Evolutionary conservation across 2,329 filamentous ascomycete genomes (phyloP), one percentile per base, ranked within the genome.

Genomic region (Hortaea werneckii): DNA sequence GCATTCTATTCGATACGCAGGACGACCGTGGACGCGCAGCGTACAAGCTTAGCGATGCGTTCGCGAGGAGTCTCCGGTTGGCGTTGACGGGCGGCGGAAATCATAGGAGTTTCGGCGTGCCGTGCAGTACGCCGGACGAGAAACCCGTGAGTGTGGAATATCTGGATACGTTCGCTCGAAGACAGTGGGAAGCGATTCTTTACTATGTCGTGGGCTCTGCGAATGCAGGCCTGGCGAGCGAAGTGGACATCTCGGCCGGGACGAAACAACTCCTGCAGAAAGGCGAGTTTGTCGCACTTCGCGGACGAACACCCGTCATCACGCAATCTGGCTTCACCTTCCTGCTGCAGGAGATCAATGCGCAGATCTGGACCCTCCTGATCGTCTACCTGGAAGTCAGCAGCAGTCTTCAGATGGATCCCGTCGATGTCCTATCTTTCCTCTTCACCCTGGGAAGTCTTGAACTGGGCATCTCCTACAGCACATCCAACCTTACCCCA

Each of bases 271-370:
- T 98, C 37, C 75, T 98, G 41, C 75, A 88, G 54, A 78, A 80
- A 1, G 92, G 92, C 3, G 78, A 83, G 43, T 78, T 96, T 6
- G 88, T 98, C 13, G 82, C 87, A 60, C 41, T 54, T 11, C 45
- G 42, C 28, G 49, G 49, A 32, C 46, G 40, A 2, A 52, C 51
- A 9, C 75, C 87, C 7, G 79, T 78, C 44, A 98, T 98, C 58
- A 98, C 92, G 0, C 83, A 95, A 61, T 81, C 86, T 2, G 92
- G 92, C 6, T 98, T 98, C 63, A 89, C 87, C 0, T 98, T 98
- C 60, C 73, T 98, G 46, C 74, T 98, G 6, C 90, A 96, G 59
- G 90, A 95, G 61, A 83, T 90, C 48, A 96, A 95, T 64, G 88
- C 90, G 0, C 92, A 98, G 65, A 88, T 98, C 32, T 98, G 92